These are phyloP conservation scores for Phaeosphaeria sp. DNA, from an alignment of 2,329 filamentous ascomycete species.

Conservation along the genomic window DNA sequence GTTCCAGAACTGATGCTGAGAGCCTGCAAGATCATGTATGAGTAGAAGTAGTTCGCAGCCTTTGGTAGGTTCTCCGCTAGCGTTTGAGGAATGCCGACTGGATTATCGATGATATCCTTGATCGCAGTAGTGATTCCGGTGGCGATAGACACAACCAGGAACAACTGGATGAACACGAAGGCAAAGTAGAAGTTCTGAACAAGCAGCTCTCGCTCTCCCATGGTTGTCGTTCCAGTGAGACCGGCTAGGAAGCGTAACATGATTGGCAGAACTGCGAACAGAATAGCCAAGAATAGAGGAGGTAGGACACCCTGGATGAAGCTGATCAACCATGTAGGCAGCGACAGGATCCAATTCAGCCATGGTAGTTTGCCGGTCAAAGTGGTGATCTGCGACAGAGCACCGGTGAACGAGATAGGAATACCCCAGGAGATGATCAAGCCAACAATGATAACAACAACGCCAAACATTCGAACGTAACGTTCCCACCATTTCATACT, in stretches of 20 bases:
- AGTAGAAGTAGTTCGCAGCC: slow-evolving; percentile 96
- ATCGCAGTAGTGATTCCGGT: slow-evolving; percentile 74
- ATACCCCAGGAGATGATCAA: slow-evolving; percentile 91
- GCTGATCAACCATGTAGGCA: slow-evolving; percentile 67
- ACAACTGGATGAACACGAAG: slow-evolving; percentile 94
- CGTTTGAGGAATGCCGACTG: slow-evolving; percentile 71
- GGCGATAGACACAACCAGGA: slow-evolving; percentile 88
- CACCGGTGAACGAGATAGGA: slow-evolving; percentile 86
- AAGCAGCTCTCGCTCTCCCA: slow-evolving; percentile 77
- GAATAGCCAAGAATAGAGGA: slow-evolving; percentile 74
- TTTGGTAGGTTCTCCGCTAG: slow-evolving; percentile 82
- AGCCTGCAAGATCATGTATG: slow-evolving; percentile 95
- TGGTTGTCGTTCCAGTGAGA: slow-evolving; percentile 82
- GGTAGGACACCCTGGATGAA: slow-evolving; percentile 87
- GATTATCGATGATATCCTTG: slow-evolving; percentile 68
- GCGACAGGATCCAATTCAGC: slow-evolving; percentile 72
- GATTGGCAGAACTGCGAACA: slow-evolving; percentile 82
- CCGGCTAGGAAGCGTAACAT: slow-evolving; percentile 76
- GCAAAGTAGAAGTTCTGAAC: slow-evolving; percentile 93
- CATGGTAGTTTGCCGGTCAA: slow-evolving; percentile 71
- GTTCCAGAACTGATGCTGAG: slow-evolving; percentile 90
- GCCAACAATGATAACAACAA: slow-evolving; percentile 69
- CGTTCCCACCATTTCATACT: slow-evolving; percentile 93
- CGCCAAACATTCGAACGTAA: slow-evolving; percentile 74
- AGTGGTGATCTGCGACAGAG: slow-evolving; percentile 77